Conservation (phyloP, 208 protist genomes). For the Trichomonas gallinae region DNA sequence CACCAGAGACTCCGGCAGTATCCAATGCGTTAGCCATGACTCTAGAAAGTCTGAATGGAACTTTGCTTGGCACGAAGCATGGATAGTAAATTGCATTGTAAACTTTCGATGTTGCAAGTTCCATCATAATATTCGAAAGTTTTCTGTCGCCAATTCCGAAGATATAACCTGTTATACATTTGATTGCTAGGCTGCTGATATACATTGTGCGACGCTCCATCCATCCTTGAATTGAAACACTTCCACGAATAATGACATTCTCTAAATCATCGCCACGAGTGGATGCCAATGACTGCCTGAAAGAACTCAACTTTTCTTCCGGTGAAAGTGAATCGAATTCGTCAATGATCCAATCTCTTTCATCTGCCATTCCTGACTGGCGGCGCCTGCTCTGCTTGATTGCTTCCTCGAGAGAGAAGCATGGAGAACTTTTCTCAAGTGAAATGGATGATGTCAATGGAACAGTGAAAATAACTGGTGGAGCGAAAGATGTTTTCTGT, state of each 20-base stretch:
- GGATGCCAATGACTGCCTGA: not conserved
- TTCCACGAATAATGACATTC: not conserved
- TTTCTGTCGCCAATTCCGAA: not conserved
- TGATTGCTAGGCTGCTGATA: not conserved
- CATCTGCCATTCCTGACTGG: not conserved
- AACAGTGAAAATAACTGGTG: not conserved
- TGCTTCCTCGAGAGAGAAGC: not conserved
- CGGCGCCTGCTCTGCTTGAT: not conserved
- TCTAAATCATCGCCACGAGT: not conserved
- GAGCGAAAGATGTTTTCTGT: not conserved
- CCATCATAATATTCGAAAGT: not conserved
- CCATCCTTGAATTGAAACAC: not conserved
- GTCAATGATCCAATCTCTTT: not conserved
- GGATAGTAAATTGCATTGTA: not conserved
- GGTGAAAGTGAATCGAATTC: not conserved
- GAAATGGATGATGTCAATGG: not conserved
- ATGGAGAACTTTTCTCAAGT: not conserved
- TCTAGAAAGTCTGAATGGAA: constrained; percentile 9
- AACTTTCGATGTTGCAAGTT: not conserved
- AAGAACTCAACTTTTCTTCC: not conserved
- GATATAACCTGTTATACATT: not conserved
- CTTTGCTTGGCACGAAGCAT: not conserved
- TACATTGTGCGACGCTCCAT: not conserved
- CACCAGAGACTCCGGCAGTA: not conserved
- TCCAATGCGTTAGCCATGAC: not conserved